A percentile compares a stretch with the other conserved stretches of the same genome.
phyloP scores from a whole-genome alignment of 192 early-diverging fungal genomes.

The Tieghemiomyces parasiticus region DNA sequence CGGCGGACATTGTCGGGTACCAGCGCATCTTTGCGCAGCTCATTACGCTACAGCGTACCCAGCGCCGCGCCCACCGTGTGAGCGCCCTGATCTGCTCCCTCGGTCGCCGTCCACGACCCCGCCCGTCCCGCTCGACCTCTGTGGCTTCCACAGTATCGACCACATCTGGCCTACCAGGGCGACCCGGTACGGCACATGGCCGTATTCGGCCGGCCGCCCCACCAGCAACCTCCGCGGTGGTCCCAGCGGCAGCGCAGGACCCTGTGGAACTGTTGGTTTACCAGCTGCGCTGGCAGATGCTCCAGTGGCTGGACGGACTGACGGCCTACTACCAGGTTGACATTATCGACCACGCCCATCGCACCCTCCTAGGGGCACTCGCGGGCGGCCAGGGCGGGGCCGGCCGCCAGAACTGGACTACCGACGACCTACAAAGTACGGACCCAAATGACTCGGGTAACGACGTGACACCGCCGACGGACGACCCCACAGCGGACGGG shows the following conservation, averaged over 20 bases:
- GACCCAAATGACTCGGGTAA: background rate
- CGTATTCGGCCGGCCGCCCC: no score
- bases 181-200: no score
- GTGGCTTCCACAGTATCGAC: no score
- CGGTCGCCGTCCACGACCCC: background rate
- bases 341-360: background rate
- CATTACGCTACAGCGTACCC: background rate
- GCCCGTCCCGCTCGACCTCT: background rate
- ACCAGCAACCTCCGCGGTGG: background rate
- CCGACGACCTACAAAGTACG: background rate
- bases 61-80: background rate
- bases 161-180: no score
- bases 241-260: background rate
- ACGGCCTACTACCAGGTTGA: conserved; percentile 3
- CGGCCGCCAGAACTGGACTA: background rate
- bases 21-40: conserved; percentile 6
- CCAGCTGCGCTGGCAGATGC: conserved; percentile 9
- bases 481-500: background rate
- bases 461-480: background rate
- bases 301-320: conserved; percentile 8
- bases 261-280: background rate
- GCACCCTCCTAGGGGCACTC: background rate
- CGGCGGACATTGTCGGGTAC: background rate
- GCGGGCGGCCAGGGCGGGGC: background rate
- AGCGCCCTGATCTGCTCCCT: background rate